phyloP scores from a whole-genome alignment of 768 basidiomycete species.

The Tephrocybe rancida region DNA sequence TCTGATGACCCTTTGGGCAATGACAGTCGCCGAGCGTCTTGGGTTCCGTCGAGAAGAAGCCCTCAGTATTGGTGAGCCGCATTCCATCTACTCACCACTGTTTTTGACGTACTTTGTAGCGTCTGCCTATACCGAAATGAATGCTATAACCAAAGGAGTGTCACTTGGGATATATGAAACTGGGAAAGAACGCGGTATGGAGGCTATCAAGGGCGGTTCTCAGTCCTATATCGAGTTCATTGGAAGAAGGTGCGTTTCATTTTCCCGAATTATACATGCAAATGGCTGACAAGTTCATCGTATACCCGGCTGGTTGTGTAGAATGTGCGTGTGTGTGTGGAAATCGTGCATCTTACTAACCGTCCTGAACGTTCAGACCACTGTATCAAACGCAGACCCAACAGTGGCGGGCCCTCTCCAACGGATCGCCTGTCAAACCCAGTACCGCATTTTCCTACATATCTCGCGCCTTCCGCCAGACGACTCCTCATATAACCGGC shows the following conservation, averaged over 20 bases:
- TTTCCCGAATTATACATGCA: too few species aligned
- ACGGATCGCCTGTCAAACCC: constrained; percentile 70
- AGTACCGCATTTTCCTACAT: constrained; percentile 84
- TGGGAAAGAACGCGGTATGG: constrained; percentile 53
- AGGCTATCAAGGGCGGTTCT: constrained; percentile 55
- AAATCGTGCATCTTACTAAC: neutral
- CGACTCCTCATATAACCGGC: constrained; percentile 76
- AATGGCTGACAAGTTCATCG: too few species aligned
- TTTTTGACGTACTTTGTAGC: constrained; percentile 44
- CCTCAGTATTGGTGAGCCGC: constrained; percentile 73
- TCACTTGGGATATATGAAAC: constrained; percentile 77
- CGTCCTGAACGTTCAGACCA: constrained; percentile 50
- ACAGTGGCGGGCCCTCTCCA: constrained; percentile 84
- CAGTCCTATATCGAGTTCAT: constrained; percentile 90
- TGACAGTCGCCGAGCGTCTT: constrained; percentile 79
- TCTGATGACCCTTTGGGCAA: constrained; percentile 93
- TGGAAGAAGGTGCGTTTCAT: constrained; percentile 59
- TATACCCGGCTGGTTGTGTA: too few species aligned
- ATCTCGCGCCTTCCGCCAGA: constrained; percentile 76
- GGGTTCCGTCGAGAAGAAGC: constrained; percentile 91
- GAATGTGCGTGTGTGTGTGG: constrained; percentile 12
- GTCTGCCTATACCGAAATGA: constrained; percentile 92
- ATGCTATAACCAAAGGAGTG: constrained; percentile 83
- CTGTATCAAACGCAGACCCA: constrained; percentile 70
- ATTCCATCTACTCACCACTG: neutral